These are phyloP conservation scores for Ambrosia hybrid DNA, from an alignment of 140 eudicot genomes.

Conservation along the genomic window DNA sequence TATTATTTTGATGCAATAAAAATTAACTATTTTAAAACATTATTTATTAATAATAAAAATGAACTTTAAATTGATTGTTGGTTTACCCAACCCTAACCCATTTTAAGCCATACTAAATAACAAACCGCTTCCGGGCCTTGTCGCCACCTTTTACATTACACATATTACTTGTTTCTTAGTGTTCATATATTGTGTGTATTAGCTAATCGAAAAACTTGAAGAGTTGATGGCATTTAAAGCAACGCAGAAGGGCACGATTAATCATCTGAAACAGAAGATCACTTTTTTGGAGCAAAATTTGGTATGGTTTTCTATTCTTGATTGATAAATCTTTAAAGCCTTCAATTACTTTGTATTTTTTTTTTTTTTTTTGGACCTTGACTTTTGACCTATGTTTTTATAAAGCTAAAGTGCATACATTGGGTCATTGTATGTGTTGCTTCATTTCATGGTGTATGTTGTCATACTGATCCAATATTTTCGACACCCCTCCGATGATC, in stretches of 20 bases:
- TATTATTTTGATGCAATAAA: too few relatives aligned
- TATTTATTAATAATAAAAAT: background rate
- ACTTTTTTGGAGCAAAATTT: conserved; percentile 51
- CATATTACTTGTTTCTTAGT: conserved; percentile 5
- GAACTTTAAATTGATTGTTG: background rate
- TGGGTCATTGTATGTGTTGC: too few relatives aligned
- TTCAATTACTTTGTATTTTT: background rate
- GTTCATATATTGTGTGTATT: conserved; percentile 13
- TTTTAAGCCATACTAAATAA: background rate
- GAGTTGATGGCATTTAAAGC: conserved; percentile 50
- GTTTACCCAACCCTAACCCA: background rate
- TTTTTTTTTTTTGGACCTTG: background rate
- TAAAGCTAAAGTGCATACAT: too few relatives aligned
- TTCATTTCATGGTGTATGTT: too few relatives aligned
- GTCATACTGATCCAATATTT: too few relatives aligned
- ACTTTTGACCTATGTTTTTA: background rate
- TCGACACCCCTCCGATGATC: too few relatives aligned
- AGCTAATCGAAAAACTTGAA: conserved; percentile 53
- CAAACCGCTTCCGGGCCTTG: background rate
- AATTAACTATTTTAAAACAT: too few relatives aligned
- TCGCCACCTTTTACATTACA: conserved; percentile 4
- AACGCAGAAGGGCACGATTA: conserved; percentile 36
- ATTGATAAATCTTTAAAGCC: conserved; percentile 19
- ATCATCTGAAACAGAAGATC: conserved; percentile 44
- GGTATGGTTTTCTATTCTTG: conserved; percentile 38